Conservation (phyloP, 2,329 filamentous ascomycete genomes). For the Mycocentrospora acerina region DNA sequence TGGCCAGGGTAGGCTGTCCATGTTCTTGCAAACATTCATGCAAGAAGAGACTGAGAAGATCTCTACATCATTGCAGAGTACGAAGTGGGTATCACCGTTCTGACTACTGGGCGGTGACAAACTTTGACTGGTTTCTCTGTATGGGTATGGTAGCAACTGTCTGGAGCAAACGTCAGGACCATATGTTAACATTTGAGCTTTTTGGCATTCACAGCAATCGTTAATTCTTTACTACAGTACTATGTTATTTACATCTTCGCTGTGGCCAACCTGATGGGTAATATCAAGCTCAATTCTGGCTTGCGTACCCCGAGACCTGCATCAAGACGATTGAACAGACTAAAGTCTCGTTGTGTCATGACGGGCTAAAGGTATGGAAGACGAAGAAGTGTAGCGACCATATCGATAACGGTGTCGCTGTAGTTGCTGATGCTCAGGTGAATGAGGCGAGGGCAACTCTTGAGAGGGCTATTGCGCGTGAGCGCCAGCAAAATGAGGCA, state of each 20-base stretch:
- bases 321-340: conserved; percentile 43
- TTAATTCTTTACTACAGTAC: conserved; percentile 23
- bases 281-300: conserved; percentile 53
- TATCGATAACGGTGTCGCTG: conserved; percentile 31
- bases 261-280: conserved; percentile 59
- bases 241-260: conserved; percentile 63
- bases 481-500: no score
- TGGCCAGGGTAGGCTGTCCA: conserved; percentile 52
- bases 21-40: conserved; percentile 50
- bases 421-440: conserved; percentile 22
- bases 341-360: conserved; percentile 35
- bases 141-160: conserved; percentile 58
- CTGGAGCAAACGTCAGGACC: conserved; percentile 43
- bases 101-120: conserved; percentile 52
- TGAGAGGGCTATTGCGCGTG: conserved; percentile 11
- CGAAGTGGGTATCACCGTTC: conserved; percentile 49
- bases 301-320: conserved; percentile 47
- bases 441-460: conserved; percentile 29
- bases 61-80: conserved; percentile 52
- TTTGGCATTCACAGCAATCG: no score
- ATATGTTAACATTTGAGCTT: conserved; percentile 19
- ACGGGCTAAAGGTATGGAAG: conserved; percentile 39
- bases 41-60: conserved; percentile 47
- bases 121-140: conserved; percentile 58
- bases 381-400: conserved; percentile 39